Conservation (phyloP, 2,329 filamentous ascomycete species). For the Boeremia exigua region DNA sequence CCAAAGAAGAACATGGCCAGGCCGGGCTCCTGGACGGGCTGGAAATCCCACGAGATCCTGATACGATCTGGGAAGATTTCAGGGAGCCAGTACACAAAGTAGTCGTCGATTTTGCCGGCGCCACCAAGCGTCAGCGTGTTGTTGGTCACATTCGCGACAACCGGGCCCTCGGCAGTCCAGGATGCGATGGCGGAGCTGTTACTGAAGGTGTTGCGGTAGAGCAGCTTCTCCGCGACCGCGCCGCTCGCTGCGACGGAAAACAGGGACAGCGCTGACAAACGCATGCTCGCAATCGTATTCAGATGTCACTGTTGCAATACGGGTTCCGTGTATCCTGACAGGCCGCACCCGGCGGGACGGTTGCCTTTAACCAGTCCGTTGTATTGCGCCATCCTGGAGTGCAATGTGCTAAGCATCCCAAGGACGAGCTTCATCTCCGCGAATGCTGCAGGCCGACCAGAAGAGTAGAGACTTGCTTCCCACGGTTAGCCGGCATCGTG, state of each 20-base stretch:
- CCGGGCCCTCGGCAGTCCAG: constrained; percentile 43
- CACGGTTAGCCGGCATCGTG: constrained; percentile 6
- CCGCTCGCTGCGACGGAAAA: constrained; percentile 1
- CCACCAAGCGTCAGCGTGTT: constrained; percentile 38
- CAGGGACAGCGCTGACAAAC: constrained; percentile 2
- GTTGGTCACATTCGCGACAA: constrained; percentile 32
- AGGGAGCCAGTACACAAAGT: constrained; percentile 45
- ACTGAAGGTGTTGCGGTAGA: constrained; percentile 43
- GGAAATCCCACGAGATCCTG: constrained; percentile 44
- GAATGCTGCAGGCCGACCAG: not conserved
- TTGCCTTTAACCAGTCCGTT: not conserved
- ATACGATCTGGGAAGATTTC: constrained; percentile 42
- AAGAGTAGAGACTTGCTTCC: not conserved
- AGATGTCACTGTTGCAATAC: not conserved
- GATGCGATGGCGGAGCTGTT: constrained; percentile 33
- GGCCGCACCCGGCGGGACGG: not conserved
- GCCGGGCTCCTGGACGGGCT: constrained; percentile 38
- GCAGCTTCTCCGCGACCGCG: constrained; percentile 41
- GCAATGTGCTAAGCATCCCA: constrained; percentile 1
- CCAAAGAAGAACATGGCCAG: constrained; percentile 47
- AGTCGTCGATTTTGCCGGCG: constrained; percentile 30
- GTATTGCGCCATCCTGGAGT: constrained; percentile 9
- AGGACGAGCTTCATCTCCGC: not conserved
- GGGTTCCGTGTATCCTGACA: not conserved
- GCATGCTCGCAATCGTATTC: constrained; percentile 12